Evolutionary conservation across 768 basidiomycete genomes (phyloP).

Genomic region (Tephrocybe sp.): DNA sequence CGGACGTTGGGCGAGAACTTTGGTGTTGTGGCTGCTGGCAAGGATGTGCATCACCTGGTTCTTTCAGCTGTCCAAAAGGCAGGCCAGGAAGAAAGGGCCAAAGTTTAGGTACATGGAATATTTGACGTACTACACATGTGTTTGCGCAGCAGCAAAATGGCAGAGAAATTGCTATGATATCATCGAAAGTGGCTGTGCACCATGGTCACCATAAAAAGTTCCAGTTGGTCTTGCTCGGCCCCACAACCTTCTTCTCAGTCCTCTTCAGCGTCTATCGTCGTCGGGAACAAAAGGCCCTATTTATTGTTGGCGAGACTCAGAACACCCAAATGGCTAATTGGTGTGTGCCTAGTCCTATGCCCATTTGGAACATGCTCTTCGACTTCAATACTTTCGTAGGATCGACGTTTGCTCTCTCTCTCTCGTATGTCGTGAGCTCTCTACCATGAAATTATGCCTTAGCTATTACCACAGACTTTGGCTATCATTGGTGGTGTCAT

Average conservation of each 20-base stretch:
- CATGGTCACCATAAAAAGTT: not conserved
- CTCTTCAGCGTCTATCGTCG: no score
- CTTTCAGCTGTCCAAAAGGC: constrained; percentile 74
- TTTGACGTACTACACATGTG: no score
- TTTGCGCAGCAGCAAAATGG: no score
- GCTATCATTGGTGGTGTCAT: constrained; percentile 44
- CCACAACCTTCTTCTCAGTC: no score
- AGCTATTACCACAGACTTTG: constrained; percentile 39
- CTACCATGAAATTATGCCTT: not conserved
- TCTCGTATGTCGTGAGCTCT: constrained; percentile 29
- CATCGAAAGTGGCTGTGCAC: not conserved
- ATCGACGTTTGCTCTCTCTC: constrained; percentile 41
- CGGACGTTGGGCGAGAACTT: constrained; percentile 82
- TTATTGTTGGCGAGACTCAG: no score
- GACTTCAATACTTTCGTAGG: constrained; percentile 23
- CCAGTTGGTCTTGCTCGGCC: not conserved
- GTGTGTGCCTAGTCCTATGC: constrained; percentile 2
- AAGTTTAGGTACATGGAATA: constrained; percentile 22
- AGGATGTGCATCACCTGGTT: constrained; percentile 64
- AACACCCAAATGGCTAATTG: constrained; percentile 17
- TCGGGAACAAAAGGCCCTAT: no score
- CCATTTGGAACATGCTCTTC: not conserved
- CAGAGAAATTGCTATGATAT: no score
- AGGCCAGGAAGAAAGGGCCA: constrained; percentile 30
- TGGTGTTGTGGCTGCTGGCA: constrained; percentile 83